A percentile compares a stretch with the other conserved stretches of the same genome.
Conservation (phyloP, 2,329 filamentous ascomycete species). For the Cordyceps cicadae region DNA sequence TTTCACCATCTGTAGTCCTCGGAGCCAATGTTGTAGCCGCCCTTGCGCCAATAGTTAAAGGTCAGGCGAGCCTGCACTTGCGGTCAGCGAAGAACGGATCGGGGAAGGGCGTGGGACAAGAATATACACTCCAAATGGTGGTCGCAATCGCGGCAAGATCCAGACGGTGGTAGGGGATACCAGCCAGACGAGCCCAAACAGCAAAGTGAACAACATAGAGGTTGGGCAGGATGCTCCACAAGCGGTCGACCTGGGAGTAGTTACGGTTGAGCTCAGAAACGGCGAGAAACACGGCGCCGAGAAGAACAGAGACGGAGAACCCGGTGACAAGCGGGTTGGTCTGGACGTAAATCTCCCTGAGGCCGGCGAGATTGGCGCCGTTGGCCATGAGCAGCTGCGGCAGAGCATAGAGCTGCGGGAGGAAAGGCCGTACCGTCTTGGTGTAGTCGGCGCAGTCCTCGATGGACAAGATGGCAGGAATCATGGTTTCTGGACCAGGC, state of each 20-base stretch:
- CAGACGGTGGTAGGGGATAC: conserved; percentile 60
- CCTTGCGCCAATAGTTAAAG: conserved; percentile 94
- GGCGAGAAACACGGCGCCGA: conserved; percentile 66
- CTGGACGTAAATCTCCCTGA: conserved; percentile 65
- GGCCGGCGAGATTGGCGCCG: conserved; percentile 48
- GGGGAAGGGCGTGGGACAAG: no score
- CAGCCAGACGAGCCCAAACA: conserved; percentile 70
- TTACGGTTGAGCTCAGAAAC: conserved; percentile 82
- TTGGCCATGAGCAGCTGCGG: conserved; percentile 56
- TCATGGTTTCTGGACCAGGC: conserved; percentile 38
- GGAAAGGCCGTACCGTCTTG: conserved; percentile 66
- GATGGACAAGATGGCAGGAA: conserved; percentile 63
- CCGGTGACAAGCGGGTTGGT: conserved; percentile 82
- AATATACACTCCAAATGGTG: conserved; percentile 68
- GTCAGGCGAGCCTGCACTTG: conserved; percentile 65
- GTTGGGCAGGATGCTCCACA: conserved; percentile 84
- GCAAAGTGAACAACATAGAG: conserved; percentile 80
- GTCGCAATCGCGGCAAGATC: conserved; percentile 66
- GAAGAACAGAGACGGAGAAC: conserved; percentile 60
- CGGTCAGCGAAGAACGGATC: background rate
- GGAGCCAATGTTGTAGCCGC: conserved; percentile 78
- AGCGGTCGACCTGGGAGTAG: conserved; percentile 91
- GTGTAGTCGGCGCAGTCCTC: conserved; percentile 69
- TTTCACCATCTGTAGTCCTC: conserved; percentile 84
- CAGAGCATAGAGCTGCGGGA: conserved; percentile 61